phyloP scores from a whole-genome alignment of 2,329 filamentous ascomycete species.

The Colletotrichum higginsianum region DNA sequence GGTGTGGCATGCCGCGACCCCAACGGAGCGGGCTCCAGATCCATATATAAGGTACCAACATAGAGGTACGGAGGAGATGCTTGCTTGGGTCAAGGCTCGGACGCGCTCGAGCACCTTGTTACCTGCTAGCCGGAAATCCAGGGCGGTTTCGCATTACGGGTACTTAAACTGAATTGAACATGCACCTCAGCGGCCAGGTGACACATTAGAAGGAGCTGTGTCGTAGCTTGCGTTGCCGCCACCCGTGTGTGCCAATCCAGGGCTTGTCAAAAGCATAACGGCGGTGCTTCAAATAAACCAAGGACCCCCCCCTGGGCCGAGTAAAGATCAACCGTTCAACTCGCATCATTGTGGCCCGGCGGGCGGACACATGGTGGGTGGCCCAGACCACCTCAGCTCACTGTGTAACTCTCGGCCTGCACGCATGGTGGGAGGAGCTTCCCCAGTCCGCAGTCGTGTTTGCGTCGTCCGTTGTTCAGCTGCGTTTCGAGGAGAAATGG shows the following conservation, averaged over 20 bases:
- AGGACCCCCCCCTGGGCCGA: slow-evolving; percentile 10
- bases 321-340: slow-evolving; percentile 5
- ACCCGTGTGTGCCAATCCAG: neutral
- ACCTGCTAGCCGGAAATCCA: neutral
- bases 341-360: neutral
- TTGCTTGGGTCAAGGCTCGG: slow-evolving; percentile 17
- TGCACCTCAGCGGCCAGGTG: slow-evolving; percentile 12
- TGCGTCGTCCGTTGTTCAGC: slow-evolving; percentile 1
- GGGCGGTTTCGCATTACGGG: neutral
- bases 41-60: too few relatives aligned
- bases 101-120: slow-evolving; percentile 24
- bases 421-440: neutral
- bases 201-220: neutral
- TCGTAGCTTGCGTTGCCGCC: neutral
- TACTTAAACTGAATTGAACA: neutral
- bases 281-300: slow-evolving; percentile 16
- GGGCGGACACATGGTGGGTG: neutral
- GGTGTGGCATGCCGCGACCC: neutral
- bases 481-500: slow-evolving; percentile 9
- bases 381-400: neutral
- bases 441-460: neutral
- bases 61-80: too few relatives aligned
- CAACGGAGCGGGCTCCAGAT: neutral
- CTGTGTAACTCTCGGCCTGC: slow-evolving; percentile 4
- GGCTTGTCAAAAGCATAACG: slow-evolving; percentile 10